Evolutionary conservation across 2,329 filamentous ascomycete genomes (phyloP).

Genomic region (Escovopsis sp.): DNA sequence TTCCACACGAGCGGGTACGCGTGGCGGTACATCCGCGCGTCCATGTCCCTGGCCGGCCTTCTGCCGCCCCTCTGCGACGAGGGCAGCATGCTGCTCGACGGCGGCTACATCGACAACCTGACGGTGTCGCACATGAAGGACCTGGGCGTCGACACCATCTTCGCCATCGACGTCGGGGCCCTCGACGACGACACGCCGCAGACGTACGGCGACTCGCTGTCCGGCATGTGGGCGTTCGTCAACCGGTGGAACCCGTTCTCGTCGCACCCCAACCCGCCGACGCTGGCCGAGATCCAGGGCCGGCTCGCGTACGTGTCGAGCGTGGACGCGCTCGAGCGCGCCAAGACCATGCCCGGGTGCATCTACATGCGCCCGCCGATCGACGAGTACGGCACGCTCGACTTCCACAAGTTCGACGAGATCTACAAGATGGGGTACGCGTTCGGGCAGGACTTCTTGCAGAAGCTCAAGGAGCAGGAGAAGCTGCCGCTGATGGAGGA

Average conservation of each 20-base stretch:
- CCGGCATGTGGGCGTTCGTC: constrained; percentile 84
- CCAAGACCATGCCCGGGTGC: constrained; percentile 81
- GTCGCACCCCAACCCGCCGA: constrained; percentile 76
- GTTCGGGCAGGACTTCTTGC: constrained; percentile 70
- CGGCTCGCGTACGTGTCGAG: constrained; percentile 88
- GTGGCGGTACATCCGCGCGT: constrained; percentile 92
- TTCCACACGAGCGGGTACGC: constrained; percentile 95
- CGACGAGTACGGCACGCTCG: constrained; percentile 82
- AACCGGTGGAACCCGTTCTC: constrained; percentile 98
- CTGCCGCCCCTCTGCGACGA: constrained; percentile 92
- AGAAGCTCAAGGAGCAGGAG: constrained; percentile 63
- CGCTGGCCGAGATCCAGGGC: constrained; percentile 88
- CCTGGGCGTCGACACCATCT: constrained; percentile 83
- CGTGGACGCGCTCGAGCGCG: constrained; percentile 84
- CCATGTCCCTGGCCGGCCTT: constrained; percentile 89
- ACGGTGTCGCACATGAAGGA: constrained; percentile 96
- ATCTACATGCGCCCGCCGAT: constrained; percentile 94
- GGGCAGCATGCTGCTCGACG: constrained; percentile 90
- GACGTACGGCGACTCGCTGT: constrained; percentile 83
- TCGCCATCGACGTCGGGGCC: constrained; percentile 87
- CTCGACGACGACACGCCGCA: constrained; percentile 88
- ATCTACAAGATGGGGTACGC: constrained; percentile 81
- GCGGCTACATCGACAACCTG: constrained; percentile 92
- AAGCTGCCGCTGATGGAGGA: constrained; percentile 55
- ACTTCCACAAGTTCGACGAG: constrained; percentile 96